A percentile compares a stretch with the other conserved stretches of the same genome.
Conservation (phyloP, 148 eudicot species). For the Chenopodium berlandieri region DNA sequence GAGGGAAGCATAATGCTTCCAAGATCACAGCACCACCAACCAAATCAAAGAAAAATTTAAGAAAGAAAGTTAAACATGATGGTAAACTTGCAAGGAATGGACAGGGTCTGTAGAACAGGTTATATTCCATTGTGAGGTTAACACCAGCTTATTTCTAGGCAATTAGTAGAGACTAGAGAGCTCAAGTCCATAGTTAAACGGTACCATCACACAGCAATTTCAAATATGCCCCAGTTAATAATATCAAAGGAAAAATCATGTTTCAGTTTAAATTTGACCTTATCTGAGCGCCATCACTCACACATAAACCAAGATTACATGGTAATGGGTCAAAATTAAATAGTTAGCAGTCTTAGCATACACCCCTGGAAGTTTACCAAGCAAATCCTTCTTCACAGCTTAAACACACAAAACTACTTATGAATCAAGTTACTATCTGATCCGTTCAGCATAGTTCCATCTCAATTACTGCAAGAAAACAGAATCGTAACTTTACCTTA, state of each 20-base stretch:
- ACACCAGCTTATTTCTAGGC: neutral
- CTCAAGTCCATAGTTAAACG: neutral
- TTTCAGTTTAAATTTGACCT: neutral
- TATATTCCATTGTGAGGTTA: neutral
- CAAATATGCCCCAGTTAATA: neutral
- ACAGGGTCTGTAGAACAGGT: neutral
- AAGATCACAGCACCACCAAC: neutral
- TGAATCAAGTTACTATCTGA: constrained; percentile 7
- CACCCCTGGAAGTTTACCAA: neutral
- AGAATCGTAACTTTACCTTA: constrained; percentile 44
- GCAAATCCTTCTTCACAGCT: neutral
- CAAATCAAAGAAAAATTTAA: neutral
- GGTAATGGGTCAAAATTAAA: neutral
- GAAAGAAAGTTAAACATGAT: neutral
- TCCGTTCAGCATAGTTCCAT: neutral
- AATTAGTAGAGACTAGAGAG: neutral
- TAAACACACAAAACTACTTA: neutral
- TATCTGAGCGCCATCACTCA: neutral
- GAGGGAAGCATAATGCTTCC: neutral
- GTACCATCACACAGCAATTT: neutral
- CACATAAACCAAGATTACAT: neutral
- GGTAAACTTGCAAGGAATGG: neutral
- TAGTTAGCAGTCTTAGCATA: no score
- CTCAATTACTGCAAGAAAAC: constrained; percentile 4
- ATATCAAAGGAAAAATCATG: neutral